Conservation (phyloP, 1,284 basidiomycete genomes). For the Malassezia sympodialis region DNA sequence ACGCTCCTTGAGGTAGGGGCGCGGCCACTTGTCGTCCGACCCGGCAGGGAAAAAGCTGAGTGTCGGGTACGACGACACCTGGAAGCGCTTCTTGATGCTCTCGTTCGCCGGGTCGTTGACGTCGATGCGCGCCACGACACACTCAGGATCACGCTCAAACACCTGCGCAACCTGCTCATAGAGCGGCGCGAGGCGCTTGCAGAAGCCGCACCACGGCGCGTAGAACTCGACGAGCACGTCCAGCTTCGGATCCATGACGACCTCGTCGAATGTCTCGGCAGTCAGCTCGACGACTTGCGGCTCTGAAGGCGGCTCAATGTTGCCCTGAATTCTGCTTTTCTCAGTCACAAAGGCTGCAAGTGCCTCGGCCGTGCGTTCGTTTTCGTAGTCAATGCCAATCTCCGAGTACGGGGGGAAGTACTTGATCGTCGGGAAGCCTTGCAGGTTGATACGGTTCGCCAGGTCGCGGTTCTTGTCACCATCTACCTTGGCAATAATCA, state of each 20-base stretch:
- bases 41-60: constrained; percentile 78
- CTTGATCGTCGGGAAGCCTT: constrained; percentile 80
- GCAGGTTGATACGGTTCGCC: constrained; percentile 60
- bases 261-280: constrained; percentile 62
- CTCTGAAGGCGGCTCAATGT: constrained; percentile 70
- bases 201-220: constrained; percentile 67
- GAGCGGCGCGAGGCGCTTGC: constrained; percentile 73
- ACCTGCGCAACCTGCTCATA: constrained; percentile 74
- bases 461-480: constrained; percentile 73
- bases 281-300: constrained; percentile 64
- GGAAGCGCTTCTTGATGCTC: constrained; percentile 64
- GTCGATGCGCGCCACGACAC: constrained; percentile 79
- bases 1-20: constrained; percentile 62
- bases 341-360: constrained; percentile 63
- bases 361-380: constrained; percentile 69
- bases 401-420: constrained; percentile 63
- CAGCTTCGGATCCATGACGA: constrained; percentile 65
- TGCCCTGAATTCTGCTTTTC: constrained; percentile 71
- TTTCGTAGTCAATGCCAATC: constrained; percentile 62
- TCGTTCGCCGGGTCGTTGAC: constrained; percentile 74
- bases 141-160: constrained; percentile 72
- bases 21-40: constrained; percentile 52
- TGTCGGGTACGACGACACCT: constrained; percentile 66
- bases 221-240: constrained; percentile 81
- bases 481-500: constrained; percentile 82